Percentiles rank a stretch among this genome's conserved stretches.
Evolutionary conservation across 208 protist genomes (phyloP).

Genomic region (Leishmania amazonensis): DNA sequence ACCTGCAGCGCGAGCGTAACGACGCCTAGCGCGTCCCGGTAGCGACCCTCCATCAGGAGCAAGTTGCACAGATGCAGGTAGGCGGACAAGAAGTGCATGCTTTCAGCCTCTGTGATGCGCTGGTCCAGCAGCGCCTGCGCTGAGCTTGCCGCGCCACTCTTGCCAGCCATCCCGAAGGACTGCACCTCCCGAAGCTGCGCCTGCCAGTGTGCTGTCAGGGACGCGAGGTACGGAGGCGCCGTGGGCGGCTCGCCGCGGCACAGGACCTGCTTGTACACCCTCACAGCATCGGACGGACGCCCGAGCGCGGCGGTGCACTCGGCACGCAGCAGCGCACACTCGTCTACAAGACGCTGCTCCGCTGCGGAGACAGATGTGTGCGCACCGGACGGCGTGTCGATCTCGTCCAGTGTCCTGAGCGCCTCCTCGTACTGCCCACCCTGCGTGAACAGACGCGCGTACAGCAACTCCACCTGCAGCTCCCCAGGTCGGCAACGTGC

Average conservation of each 20-base stretch:
- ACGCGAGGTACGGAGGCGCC: slow-evolving; percentile 20
- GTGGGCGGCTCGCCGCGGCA: slow-evolving; percentile 24
- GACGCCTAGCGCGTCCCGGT: slow-evolving; percentile 76
- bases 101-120: slow-evolving; percentile 18
- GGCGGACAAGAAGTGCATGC: slow-evolving; percentile 14
- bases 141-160: not conserved
- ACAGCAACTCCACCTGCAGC: slow-evolving; percentile 59
- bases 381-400: slow-evolving; percentile 3
- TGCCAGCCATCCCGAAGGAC: not conserved
- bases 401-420: slow-evolving; percentile 41
- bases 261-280: slow-evolving; percentile 61
- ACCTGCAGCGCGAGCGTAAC: slow-evolving; percentile 67
- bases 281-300: slow-evolving; percentile 46
- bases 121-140: slow-evolving; percentile 1
- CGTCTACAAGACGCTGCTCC: slow-evolving; percentile 19
- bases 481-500: slow-evolving; percentile 46
- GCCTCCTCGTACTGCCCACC: slow-evolving; percentile 74
- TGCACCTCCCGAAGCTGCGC: not conserved
- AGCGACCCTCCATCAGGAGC: slow-evolving; percentile 64
- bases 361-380: not conserved
- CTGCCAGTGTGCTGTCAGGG: slow-evolving; percentile 27
- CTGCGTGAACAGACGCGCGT: slow-evolving; percentile 77
- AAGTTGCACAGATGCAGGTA: slow-evolving; percentile 86
- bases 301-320: slow-evolving; percentile 64
- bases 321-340: slow-evolving; percentile 62